These are phyloP conservation scores for Solanum lycopersicoides DNA, from an alignment of 257 asterid genomes.

Conservation along the genomic window DNA sequence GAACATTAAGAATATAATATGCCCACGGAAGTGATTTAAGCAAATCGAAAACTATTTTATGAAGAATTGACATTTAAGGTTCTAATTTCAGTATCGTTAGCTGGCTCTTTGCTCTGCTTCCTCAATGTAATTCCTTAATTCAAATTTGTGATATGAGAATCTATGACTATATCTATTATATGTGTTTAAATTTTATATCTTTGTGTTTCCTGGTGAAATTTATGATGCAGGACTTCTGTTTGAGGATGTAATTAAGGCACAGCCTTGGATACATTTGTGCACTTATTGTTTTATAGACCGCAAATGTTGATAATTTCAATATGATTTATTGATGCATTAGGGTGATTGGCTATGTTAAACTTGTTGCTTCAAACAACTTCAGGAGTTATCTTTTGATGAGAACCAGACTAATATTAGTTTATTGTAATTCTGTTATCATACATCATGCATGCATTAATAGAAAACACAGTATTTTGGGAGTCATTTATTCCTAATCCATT, in stretches of 20 bases:
- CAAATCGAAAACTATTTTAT: background rate
- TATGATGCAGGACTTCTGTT: background rate
- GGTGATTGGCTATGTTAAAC: background rate
- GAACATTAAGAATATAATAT: background rate
- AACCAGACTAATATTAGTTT: background rate
- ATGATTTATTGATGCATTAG: background rate
- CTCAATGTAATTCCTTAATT: constrained; percentile 52
- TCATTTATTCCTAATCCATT: background rate
- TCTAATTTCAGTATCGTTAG: constrained; percentile 23
- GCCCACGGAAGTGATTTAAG: background rate
- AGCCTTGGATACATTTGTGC: background rate
- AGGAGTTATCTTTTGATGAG: background rate
- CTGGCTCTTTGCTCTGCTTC: constrained; percentile 89
- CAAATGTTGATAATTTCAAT: background rate
- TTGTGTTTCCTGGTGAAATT: background rate
- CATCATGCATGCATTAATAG: background rate
- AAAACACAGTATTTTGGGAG: background rate
- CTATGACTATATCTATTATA: background rate
- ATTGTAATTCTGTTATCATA: background rate
- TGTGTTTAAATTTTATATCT: background rate
- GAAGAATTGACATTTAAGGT: background rate
- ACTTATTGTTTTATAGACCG: background rate
- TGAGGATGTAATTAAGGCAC: background rate
- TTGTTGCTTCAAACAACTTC: background rate
- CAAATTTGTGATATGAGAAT: background rate